phyloP scores from a whole-genome alignment of 352 stramenopile species.

The Thalassiosira exigua region DNA sequence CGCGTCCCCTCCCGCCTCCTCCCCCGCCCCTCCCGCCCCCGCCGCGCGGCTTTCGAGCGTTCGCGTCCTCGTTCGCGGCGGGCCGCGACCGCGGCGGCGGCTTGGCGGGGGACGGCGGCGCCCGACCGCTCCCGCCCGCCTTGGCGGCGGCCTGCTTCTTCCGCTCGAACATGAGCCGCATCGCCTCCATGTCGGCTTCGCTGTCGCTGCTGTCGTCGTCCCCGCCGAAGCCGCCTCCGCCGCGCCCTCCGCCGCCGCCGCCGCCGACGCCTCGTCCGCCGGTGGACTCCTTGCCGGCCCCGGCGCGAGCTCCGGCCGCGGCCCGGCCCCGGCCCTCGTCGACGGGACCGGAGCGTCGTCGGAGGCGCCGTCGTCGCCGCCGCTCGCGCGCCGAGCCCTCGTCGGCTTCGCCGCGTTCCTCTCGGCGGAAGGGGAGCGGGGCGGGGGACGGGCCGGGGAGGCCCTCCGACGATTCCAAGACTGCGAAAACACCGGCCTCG shows the following conservation, averaged over 20 bases:
- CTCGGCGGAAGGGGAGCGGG: conserved; percentile 2
- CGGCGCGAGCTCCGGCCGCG: too few species aligned
- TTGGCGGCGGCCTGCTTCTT: not conserved
- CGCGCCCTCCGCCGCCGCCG: not conserved
- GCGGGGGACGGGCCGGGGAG: not conserved
- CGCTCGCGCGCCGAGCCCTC: too few species aligned
- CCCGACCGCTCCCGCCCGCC: not conserved
- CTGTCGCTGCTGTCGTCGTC: conserved; percentile 7
- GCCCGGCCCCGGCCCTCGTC: too few species aligned
- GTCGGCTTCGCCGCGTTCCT: too few species aligned
- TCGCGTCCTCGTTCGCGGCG: too few species aligned
- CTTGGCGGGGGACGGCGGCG: not conserved
- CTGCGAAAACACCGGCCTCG: not conserved
- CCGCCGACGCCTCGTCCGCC: not conserved
- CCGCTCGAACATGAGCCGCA: not conserved
- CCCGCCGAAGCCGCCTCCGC: not conserved
- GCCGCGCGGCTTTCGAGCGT: too few species aligned
- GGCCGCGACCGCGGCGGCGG: too few species aligned
- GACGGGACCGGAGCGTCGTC: too few species aligned
- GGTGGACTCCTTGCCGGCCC: not conserved
- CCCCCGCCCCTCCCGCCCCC: not conserved
- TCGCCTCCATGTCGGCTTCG: not conserved
- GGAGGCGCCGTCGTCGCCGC: too few species aligned
- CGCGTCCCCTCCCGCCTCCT: not conserved
- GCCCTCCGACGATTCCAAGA: not conserved